Conservation (phyloP, 306 rosid genomes). For the Rubus parviflorus region DNA sequence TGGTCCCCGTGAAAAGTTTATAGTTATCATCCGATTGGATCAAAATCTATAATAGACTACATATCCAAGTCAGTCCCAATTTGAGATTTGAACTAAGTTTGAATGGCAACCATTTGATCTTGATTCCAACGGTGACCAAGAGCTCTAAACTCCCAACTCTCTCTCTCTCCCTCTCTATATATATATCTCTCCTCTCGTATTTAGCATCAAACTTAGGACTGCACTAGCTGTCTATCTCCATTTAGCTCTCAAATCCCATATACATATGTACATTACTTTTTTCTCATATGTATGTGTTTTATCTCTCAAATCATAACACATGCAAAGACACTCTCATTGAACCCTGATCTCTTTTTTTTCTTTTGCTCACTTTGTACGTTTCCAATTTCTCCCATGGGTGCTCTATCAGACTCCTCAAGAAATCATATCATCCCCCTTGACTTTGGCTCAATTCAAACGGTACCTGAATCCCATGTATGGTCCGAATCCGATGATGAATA, state of each 20-base stretch:
- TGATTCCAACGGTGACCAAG: not conserved
- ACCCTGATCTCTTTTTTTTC: not conserved
- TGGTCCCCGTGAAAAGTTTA: not conserved
- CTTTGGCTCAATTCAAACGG: conserved; percentile 39
- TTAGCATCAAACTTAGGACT: not conserved
- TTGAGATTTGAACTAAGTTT: not conserved
- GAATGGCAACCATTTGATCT: not conserved
- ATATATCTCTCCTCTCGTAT: not conserved
- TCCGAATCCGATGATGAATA: conserved; percentile 14
- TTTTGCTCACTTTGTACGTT: conserved; percentile 6
- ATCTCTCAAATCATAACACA: conserved; percentile 7
- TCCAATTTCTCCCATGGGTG: conserved; percentile 34
- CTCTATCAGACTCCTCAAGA: conserved; percentile 39
- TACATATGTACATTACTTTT: not conserved
- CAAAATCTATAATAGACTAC: not conserved
- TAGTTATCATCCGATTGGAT: not conserved
- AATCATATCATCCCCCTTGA: conserved; percentile 59
- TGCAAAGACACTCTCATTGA: conserved; percentile 8
- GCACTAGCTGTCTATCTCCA: not conserved
- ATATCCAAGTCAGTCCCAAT: not conserved
- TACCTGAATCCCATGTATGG: conserved; percentile 84
- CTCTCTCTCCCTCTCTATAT: not conserved
- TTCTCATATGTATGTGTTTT: not conserved
- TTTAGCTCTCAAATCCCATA: not conserved
- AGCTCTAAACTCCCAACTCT: not conserved